These are phyloP conservation scores for Colletotrichum lindemuthianum DNA, from an alignment of 2,329 filamentous ascomycete species.

Conservation along the genomic window DNA sequence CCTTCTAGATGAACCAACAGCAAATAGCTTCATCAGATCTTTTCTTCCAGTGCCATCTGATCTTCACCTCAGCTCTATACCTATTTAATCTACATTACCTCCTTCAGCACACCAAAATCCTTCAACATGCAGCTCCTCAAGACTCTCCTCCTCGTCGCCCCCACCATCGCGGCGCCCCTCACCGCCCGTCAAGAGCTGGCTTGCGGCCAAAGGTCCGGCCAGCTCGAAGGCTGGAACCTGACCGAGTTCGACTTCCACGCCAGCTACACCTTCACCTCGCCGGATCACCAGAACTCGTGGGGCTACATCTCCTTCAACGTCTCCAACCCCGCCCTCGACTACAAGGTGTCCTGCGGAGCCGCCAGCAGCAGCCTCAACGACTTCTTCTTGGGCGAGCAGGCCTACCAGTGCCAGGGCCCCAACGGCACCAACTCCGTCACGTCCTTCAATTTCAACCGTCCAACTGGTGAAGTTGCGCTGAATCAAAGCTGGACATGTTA, in stretches of 20 bases:
- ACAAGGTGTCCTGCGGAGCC: conserved; percentile 51
- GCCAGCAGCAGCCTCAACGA: conserved; percentile 54
- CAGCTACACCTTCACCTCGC: conserved; percentile 60
- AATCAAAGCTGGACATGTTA: conserved; percentile 62
- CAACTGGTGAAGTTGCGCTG: conserved; percentile 49
- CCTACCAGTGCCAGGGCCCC: conserved; percentile 55
- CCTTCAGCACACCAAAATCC: neutral
- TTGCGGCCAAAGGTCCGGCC: conserved; percentile 35
- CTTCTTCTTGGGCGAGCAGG: conserved; percentile 60
- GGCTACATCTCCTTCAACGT: conserved; percentile 61
- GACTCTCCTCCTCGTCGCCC: conserved; percentile 24
- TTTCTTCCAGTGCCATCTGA: neutral
- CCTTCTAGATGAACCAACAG: no score
- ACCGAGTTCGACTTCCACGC: conserved; percentile 59
- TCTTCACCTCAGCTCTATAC: neutral
- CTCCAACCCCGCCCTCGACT: conserved; percentile 55
- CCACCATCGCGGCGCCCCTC: conserved; percentile 29
- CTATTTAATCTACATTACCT: neutral
- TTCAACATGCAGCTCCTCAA: conserved; percentile 19
- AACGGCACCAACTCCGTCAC: conserved; percentile 44
- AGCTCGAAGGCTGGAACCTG: conserved; percentile 50
- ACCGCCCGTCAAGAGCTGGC: conserved; percentile 8
- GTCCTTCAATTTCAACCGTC: conserved; percentile 55
- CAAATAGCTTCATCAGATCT: no score
- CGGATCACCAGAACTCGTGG: conserved; percentile 60